These are phyloP conservation scores for Jaapia argillacea DNA, from an alignment of 768 basidiomycete genomes.

Conservation along the genomic window DNA sequence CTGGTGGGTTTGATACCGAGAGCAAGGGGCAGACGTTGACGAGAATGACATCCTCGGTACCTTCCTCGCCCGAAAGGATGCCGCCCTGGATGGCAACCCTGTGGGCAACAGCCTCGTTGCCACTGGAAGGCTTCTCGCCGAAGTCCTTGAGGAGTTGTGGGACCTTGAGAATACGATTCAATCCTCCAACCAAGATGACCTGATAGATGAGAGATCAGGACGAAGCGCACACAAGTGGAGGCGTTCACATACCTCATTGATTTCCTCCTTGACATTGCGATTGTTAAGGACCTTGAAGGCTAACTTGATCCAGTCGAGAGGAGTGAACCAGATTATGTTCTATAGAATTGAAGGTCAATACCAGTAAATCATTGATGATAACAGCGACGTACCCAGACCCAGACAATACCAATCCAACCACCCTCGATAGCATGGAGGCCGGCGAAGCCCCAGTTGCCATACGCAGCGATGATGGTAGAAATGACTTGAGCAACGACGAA, in stretches of 20 bases:
- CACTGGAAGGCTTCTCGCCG: constrained; percentile 98
- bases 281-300: constrained; percentile 98
- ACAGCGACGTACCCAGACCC: constrained; percentile 74
- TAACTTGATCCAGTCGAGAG: constrained; percentile 94
- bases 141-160: constrained; percentile 97
- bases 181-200: constrained; percentile 92
- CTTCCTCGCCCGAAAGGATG: constrained; percentile 92
- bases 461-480: constrained; percentile 92
- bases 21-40: constrained; percentile 96
- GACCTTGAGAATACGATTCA: constrained; percentile 99
- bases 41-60: constrained; percentile 83
- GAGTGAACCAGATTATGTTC: constrained; percentile 95
- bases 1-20: constrained; percentile 55
- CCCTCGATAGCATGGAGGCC: constrained; percentile 71
- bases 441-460: constrained; percentile 93
- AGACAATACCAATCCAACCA: constrained; percentile 95
- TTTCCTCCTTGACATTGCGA: constrained; percentile 90
- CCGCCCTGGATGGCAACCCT: constrained; percentile 98
- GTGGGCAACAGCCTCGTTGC: constrained; percentile 98
- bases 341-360: constrained; percentile 21
- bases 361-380: not conserved
- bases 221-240: not conserved
- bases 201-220: constrained; percentile 11
- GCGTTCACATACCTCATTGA: constrained; percentile 60
- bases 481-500: constrained; percentile 92